These are phyloP conservation scores for Xerocomus brunneocitrinus DNA, from an alignment of 768 basidiomycete genomes.

Conservation along the genomic window DNA sequence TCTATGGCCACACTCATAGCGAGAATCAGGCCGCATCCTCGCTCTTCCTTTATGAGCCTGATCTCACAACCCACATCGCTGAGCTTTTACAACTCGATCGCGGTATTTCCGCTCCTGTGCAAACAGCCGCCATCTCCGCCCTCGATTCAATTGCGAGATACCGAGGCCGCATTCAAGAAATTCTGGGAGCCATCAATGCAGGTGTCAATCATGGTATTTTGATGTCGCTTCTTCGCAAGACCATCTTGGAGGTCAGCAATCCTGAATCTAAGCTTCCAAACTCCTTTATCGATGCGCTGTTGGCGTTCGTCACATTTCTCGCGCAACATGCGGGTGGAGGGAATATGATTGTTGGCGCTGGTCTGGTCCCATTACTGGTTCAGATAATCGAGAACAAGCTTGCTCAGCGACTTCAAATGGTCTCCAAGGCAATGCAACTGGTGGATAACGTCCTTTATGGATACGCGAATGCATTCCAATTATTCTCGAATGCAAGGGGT, in stretches of 20 bases:
- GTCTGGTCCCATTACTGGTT: constrained; percentile 82
- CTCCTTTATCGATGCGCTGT: constrained; percentile 75
- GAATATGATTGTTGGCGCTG: constrained; percentile 93
- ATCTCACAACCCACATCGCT: constrained; percentile 82
- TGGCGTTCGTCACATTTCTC: constrained; percentile 84
- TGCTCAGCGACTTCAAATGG: constrained; percentile 62
- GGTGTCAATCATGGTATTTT: constrained; percentile 94
- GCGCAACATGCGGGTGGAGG: constrained; percentile 81
- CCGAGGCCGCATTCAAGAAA: constrained; percentile 77
- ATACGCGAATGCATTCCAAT: constrained; percentile 79
- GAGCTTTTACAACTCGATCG: constrained; percentile 82
- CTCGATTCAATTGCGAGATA: constrained; percentile 89
- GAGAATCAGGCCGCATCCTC: constrained; percentile 76
- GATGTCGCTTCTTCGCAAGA: constrained; percentile 83
- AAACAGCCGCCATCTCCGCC: constrained; percentile 83
- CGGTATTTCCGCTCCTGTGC: constrained; percentile 64
- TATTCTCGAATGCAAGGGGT: constrained; percentile 82
- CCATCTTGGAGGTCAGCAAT: constrained; percentile 66
- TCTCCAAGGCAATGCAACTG: constrained; percentile 88
- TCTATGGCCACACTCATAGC: constrained; percentile 82
- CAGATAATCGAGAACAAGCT: constrained; percentile 81
- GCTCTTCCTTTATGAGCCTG: constrained; percentile 93
- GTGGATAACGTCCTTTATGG: constrained; percentile 91
- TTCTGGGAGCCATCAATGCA: constrained; percentile 86
- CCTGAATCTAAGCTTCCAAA: constrained; percentile 64